Percentiles rank a stretch among this genome's conserved stretches.
Evolutionary conservation across 176 grass and related monocot genomes (phyloP).

Genomic region (Aegilops tauschii): DNA sequence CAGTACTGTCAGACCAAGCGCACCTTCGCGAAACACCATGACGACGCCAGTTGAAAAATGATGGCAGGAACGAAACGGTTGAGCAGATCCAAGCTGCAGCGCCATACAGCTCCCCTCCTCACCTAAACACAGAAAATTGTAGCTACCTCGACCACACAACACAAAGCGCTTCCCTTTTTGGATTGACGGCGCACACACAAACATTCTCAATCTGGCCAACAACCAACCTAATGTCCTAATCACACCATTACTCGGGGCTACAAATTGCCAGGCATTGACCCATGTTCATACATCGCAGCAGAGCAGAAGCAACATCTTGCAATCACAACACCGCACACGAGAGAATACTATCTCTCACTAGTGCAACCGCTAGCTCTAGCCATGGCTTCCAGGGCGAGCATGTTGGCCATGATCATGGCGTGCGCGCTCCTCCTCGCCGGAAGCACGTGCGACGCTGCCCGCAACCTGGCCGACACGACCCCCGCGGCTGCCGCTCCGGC

Average conservation of each 20-base stretch:
- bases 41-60: background rate
- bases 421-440: background rate
- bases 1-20: too few relatives aligned
- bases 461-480: background rate
- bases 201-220: constrained; percentile 13
- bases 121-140: background rate
- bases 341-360: background rate
- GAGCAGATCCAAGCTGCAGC: background rate
- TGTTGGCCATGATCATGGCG: constrained; percentile 6
- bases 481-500: background rate
- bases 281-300: background rate
- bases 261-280: background rate
- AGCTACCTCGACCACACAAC: background rate
- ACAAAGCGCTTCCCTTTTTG: background rate
- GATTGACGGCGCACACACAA: background rate
- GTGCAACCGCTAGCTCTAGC: background rate
- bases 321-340: background rate
- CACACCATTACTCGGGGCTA: background rate
- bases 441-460: background rate
- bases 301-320: background rate
- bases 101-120: too few relatives aligned
- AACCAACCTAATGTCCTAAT: background rate
- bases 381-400: background rate
- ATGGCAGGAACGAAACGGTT: background rate
- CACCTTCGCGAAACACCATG: too few relatives aligned